These are phyloP conservation scores for Pseudogymnoascus pannorum DNA, from an alignment of 2,329 filamentous ascomycete species.

Conservation along the genomic window DNA sequence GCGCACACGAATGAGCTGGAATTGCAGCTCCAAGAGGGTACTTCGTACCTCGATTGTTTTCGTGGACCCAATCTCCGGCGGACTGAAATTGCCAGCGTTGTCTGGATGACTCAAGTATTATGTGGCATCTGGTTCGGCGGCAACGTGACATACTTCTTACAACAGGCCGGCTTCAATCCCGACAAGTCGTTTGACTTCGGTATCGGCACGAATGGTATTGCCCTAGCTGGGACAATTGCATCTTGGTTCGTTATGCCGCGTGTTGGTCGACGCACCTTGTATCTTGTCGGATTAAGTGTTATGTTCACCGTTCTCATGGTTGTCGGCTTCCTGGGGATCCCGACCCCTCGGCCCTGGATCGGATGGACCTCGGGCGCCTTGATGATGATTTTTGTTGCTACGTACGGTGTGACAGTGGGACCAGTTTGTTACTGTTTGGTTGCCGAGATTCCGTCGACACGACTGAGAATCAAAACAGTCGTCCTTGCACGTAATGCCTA, in stretches of 20 bases:
- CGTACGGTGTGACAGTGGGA: constrained; percentile 10
- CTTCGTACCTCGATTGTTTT: constrained; percentile 40
- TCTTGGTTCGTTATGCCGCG: constrained; percentile 44
- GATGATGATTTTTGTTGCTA: neutral
- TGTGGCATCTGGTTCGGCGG: constrained; percentile 53
- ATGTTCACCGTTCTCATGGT: constrained; percentile 14
- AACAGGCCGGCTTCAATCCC: constrained; percentile 33
- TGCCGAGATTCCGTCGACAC: neutral
- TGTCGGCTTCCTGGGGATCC: constrained; percentile 20
- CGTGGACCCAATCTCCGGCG: constrained; percentile 39
- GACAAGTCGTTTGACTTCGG: constrained; percentile 33
- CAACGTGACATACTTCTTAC: constrained; percentile 41
- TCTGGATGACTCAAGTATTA: constrained; percentile 38
- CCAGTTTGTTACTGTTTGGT: neutral
- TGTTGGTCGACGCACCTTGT: constrained; percentile 53
- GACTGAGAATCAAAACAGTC: neutral
- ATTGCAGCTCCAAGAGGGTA: constrained; percentile 32
- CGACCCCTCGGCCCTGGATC: constrained; percentile 16
- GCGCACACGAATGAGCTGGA: constrained; percentile 40
- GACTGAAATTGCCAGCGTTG: constrained; percentile 38
- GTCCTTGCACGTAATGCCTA: neutral
- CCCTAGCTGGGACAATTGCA: constrained; percentile 33
- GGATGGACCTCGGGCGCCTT: constrained; percentile 20
- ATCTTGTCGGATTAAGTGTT: constrained; percentile 23
- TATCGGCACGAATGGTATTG: constrained; percentile 32